Percentiles rank a stretch among this genome's conserved stretches.
Conservation (phyloP, 805 yeast genomes). For the Lachancea lanzarotensis region DNA sequence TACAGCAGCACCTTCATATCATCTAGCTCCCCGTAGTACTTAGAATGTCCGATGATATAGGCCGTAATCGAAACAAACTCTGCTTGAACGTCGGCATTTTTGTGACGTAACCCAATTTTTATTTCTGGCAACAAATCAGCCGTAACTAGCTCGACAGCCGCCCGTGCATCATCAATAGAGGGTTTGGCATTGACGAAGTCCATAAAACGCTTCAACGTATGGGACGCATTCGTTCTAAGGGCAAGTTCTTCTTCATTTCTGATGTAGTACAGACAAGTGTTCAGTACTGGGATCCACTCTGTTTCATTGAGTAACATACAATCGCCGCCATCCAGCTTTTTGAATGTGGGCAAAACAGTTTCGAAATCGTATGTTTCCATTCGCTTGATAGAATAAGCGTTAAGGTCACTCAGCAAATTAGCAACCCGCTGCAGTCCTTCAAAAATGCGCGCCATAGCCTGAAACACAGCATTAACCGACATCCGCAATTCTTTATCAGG, state of each 20-base stretch:
- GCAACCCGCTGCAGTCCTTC: slow-evolving; percentile 41
- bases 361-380: slow-evolving; percentile 77
- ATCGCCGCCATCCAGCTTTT: slow-evolving; percentile 50
- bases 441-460: slow-evolving; percentile 50
- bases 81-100: slow-evolving; percentile 55
- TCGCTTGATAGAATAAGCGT: slow-evolving; percentile 56
- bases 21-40: slow-evolving; percentile 43
- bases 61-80: slow-evolving; percentile 65
- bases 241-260: slow-evolving; percentile 76
- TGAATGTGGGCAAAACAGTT: slow-evolving; percentile 61
- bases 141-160: slow-evolving; percentile 38
- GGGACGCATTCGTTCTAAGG: slow-evolving; percentile 69
- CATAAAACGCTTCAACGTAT: slow-evolving; percentile 53
- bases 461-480: slow-evolving; percentile 53
- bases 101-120: slow-evolving; percentile 56
- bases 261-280: slow-evolving; percentile 61
- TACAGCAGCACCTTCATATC: slow-evolving; percentile 61
- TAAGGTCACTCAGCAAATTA: slow-evolving; percentile 53
- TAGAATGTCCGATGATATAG: slow-evolving; percentile 48
- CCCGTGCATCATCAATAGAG: slow-evolving; percentile 24
- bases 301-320: slow-evolving; percentile 39
- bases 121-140: slow-evolving; percentile 57
- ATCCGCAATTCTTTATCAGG: slow-evolving; percentile 57
- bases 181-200: slow-evolving; percentile 43
- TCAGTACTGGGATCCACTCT: slow-evolving; percentile 78